Evolutionary conservation across 805 yeast genomes (phyloP).

Genomic region (Pichia nanzhaoensis): DNA sequence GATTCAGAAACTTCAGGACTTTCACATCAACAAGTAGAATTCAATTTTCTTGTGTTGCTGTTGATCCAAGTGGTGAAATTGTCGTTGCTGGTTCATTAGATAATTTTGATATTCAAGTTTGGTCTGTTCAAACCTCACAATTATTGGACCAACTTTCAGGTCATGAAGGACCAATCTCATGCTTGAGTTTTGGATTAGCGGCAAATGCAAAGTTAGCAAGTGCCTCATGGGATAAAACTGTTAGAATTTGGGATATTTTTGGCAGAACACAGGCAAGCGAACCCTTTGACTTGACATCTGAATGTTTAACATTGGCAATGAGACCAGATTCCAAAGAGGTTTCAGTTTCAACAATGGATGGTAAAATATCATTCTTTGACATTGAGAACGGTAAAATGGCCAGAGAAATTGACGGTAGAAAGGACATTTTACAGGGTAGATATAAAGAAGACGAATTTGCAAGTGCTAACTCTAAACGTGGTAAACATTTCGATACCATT

Average conservation of each 20-base stretch:
- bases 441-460: constrained; percentile 75
- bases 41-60: constrained; percentile 84
- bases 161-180: constrained; percentile 92
- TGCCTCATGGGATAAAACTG: constrained; percentile 95
- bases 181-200: constrained; percentile 77
- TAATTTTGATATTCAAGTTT: constrained; percentile 83
- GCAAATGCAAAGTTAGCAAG: constrained; percentile 66
- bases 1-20: constrained; percentile 91
- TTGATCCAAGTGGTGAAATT: constrained; percentile 95
- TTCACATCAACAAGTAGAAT: constrained; percentile 86
- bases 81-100: constrained; percentile 93
- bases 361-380: constrained; percentile 79
- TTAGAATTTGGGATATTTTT: constrained; percentile 88
- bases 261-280: constrained; percentile 83
- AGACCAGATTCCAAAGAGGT: constrained; percentile 91
- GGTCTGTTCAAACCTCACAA: constrained; percentile 97
- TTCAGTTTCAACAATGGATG: constrained; percentile 84
- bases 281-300: constrained; percentile 80
- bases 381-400: constrained; percentile 73
- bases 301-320: constrained; percentile 74
- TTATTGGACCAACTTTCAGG: constrained; percentile 82
- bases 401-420: constrained; percentile 78
- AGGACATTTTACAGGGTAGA: constrained; percentile 84
- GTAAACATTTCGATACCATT: constrained; percentile 76
- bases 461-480: constrained; percentile 72